Evolutionary conservation across 495 filamentous ascomycete species (phyloP).

Genomic region (Tuber melanosporum): DNA sequence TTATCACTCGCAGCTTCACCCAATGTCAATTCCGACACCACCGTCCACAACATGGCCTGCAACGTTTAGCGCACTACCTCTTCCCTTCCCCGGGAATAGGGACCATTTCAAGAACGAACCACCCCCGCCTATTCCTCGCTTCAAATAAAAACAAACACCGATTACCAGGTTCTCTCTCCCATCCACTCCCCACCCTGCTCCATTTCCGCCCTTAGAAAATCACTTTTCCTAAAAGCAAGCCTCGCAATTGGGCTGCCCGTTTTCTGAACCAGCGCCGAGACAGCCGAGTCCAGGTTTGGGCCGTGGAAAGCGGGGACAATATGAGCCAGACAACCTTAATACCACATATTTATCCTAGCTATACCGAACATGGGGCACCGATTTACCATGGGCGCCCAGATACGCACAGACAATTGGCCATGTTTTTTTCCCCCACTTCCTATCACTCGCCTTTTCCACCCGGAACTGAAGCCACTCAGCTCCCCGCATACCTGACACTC

Average conservation of each 20-base stretch:
- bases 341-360: too few relatives aligned
- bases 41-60: neutral
- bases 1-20: neutral
- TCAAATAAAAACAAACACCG: neutral
- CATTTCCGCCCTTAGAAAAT: neutral
- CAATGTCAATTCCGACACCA: neutral
- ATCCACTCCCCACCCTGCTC: neutral
- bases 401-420: too few relatives aligned
- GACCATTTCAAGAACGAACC: neutral
- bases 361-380: too few relatives aligned
- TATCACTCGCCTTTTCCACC: neutral
- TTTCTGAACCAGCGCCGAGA: neutral
- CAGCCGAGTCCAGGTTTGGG: too few relatives aligned
- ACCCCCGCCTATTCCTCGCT: too few relatives aligned
- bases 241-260: neutral
- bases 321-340: too few relatives aligned
- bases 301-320: neutral
- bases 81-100: neutral
- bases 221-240: neutral
- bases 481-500: too few relatives aligned
- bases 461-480: neutral
- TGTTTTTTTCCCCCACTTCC: neutral
- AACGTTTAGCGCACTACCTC: neutral
- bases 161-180: neutral
- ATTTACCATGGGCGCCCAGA: too few relatives aligned